phyloP scores from a whole-genome alignment of 345 rosid species.

The Microthlaspi erraticum region DNA sequence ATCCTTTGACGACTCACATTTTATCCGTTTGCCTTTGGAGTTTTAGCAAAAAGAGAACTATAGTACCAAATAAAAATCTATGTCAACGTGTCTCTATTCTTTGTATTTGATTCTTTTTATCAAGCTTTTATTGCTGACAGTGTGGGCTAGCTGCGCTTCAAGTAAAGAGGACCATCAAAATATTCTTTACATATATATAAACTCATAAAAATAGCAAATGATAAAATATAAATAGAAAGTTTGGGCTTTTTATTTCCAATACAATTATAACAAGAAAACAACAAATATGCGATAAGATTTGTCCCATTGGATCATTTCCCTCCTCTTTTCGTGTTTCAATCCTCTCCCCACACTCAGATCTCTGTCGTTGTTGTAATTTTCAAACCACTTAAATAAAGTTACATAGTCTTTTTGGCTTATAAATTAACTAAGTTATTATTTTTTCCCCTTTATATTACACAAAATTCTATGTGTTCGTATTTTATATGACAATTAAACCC shows the following conservation, averaged over 20 bases:
- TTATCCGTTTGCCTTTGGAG: not conserved
- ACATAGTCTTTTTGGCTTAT: too few relatives aligned
- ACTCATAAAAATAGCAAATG: conserved; percentile 1
- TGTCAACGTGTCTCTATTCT: not conserved
- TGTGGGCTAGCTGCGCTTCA: conserved; percentile 17
- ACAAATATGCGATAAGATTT: conserved; percentile 35
- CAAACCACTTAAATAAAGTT: too few relatives aligned
- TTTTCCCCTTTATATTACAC: too few relatives aligned
- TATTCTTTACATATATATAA: not conserved
- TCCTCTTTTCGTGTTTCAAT: conserved; percentile 38
- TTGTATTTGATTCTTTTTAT: not conserved
- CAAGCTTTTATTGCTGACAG: conserved; percentile 10
- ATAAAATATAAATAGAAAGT: conserved; percentile 28
- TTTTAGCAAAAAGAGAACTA: conserved; percentile 4
- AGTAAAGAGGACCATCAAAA: conserved; percentile 21
- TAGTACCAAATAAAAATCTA: not conserved
- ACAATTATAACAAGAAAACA: conserved; percentile 31
- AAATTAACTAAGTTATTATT: too few relatives aligned
- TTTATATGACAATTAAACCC: too few relatives aligned
- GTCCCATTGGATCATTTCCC: conserved; percentile 20
- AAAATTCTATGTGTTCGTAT: too few relatives aligned
- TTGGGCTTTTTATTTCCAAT: not conserved
- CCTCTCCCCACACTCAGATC: conserved; percentile 34
- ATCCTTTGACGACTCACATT: not conserved
- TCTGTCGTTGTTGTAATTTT: not conserved